Percentiles rank a stretch among this genome's conserved stretches.
Evolutionary conservation across 371 early-diverging fungal genomes (phyloP).

Genomic region (Mucor racemosus): DNA sequence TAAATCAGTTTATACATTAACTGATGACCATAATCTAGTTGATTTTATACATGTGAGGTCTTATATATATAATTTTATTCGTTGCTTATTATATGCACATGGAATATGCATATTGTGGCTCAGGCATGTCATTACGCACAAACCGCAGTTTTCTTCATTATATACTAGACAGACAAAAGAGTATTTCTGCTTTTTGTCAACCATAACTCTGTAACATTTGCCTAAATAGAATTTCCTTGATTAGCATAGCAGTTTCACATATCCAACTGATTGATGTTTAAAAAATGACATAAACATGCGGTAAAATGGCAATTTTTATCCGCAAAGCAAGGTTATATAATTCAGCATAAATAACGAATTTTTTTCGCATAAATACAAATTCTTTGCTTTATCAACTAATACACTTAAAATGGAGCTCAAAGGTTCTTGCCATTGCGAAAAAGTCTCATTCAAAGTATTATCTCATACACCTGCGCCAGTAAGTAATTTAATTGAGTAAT

Average conservation of each 20-base stretch:
- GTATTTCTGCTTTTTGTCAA: too few species aligned
- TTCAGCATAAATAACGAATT: too few species aligned
- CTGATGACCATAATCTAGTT: neutral
- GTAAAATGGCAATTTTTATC: too few species aligned
- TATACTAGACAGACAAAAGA: neutral
- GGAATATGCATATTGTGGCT: neutral
- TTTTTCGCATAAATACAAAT: neutral
- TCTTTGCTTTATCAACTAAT: neutral
- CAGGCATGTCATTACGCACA: neutral
- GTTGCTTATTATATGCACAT: neutral
- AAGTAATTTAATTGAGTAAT: constrained; percentile 12
- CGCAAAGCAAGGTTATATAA: too few species aligned
- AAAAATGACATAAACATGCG: too few species aligned
- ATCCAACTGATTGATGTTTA: too few species aligned
- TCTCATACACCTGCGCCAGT: constrained; percentile 50
- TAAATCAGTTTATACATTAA: too few species aligned
- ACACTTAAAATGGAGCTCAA: constrained; percentile 46
- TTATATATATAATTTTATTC: neutral
- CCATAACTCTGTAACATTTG: too few species aligned
- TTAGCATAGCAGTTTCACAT: too few species aligned
- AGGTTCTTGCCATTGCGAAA: constrained; percentile 60
- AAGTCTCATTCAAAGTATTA: constrained; percentile 40
- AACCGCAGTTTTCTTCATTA: neutral
- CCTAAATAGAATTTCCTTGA: too few species aligned
- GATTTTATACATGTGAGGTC: neutral